Evolutionary conservation across 148 eudicot genomes (phyloP), one percentile per base, ranked within the genome.

Genomic region (Fallopia convolvulus): DNA sequence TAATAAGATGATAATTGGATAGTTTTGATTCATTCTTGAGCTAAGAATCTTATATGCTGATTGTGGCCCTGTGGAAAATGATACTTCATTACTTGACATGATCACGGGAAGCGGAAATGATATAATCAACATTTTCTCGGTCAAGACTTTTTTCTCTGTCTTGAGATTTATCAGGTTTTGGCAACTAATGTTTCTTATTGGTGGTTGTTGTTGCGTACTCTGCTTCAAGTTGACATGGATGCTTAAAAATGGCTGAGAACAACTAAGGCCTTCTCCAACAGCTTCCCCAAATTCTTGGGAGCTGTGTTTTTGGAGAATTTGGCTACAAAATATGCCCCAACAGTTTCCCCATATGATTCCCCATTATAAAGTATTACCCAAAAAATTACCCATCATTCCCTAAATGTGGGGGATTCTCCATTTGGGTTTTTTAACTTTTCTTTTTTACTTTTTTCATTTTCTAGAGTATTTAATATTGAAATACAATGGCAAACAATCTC

Each of bases 171-270:
- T 47, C 39, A 52, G 60, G 53, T 5, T 30, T 20, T 72, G 50
- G 75, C 17, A 42, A 53, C 48, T 58, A 53, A 11, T 77, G 15
- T 21, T 70, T 79, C 23, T 21, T 36, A 70, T 53, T 73, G 73
- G 48, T 26, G 8, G 55, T 49, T 42, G 58, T 79, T 79, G 97
- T 93, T 74, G 94, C 98, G 77, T 91, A 86, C 81, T 75, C 88
- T 56, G 90, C 94, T 50, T 94, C 97, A 70, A 82, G 78, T 58
- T 86, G 93, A 79, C 97, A 93, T 85, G 87, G 89, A 84, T 91
- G 91, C 81, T 88, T 93, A 82, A 91, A 83, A 81, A 91, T 93
- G 70, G 97, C 90, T 58, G 98, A 93, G 82, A 91, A 93, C 82
- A 89, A 86, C 81, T 91, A 84, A n/a, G n/a, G n/a, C n/a, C n/a